These are phyloP conservation scores for Scleroderma citrinum DNA, from an alignment of 768 basidiomycete species.

Conservation along the genomic window DNA sequence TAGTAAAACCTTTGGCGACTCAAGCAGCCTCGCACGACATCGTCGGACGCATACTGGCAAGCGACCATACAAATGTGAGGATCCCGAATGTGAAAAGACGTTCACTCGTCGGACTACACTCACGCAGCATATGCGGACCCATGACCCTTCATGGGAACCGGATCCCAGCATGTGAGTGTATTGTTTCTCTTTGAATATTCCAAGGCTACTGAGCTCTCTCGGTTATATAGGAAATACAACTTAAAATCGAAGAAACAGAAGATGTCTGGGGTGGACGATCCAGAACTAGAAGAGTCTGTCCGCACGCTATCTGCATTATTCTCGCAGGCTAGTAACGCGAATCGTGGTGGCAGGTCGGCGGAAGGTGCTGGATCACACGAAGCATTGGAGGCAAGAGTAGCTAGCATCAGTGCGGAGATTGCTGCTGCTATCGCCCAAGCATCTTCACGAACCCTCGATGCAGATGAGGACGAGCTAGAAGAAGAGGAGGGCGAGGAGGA, in stretches of 20 bases:
- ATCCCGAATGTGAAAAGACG: constrained; percentile 77
- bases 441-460: constrained; percentile 54
- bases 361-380: constrained; percentile 32
- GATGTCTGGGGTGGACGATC: constrained; percentile 46
- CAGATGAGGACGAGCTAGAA: constrained; percentile 42
- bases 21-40: constrained; percentile 87
- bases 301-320: constrained; percentile 70
- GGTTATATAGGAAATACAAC: constrained; percentile 57
- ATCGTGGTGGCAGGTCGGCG: constrained; percentile 24
- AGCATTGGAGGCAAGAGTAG: constrained; percentile 56
- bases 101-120: constrained; percentile 83
- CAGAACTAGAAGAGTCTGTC: constrained; percentile 65
- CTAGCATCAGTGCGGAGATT: constrained; percentile 76
- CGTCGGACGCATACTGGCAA: constrained; percentile 85
- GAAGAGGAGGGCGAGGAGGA: constrained; percentile 35
- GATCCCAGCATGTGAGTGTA: constrained; percentile 71
- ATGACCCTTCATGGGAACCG: constrained; percentile 80
- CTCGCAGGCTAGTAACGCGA: constrained; percentile 39
- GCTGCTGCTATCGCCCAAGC: constrained; percentile 76
- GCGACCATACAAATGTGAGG: constrained; percentile 82
- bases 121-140: constrained; percentile 82
- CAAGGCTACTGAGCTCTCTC: background rate
- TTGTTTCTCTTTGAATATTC: background rate
- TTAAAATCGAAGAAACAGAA: constrained; percentile 69
- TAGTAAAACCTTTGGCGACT: constrained; percentile 84